Evolutionary conservation across 495 filamentous ascomycete species (phyloP), one percentile per base, ranked within the genome.

Genomic region (Physcia stellaris): DNA sequence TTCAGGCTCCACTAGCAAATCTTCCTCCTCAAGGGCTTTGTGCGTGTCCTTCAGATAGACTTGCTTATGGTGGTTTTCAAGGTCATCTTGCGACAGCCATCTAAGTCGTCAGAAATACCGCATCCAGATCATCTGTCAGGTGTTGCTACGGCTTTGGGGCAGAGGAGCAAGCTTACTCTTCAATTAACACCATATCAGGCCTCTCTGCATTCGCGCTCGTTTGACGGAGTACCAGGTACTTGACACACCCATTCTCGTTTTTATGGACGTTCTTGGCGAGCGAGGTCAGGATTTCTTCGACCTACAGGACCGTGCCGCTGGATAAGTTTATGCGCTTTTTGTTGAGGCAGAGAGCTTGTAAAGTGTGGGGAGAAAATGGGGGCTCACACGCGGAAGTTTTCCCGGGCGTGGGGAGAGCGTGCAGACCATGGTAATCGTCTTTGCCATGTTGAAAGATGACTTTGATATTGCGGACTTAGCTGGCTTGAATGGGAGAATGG

Each of bases 381-480:
- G 6, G 32, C 32, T 2, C 19, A 35, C 32, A 18, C 32, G 32
- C 32, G 13, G n/a, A 18, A 35, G n/a, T 19, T 35, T 35, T 18
- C 32, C 32, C 2, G 32, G n/a, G 17, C 32, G 32, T 12, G 32
- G 32, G n/a, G 32, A 35, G 17, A 35, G 32, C n/a, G 17, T 35
- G 32, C 32, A 35, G 32, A 35, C 32, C 32, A 35, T 35, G 17
- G 12, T 35, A 18, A 35, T 19, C 2, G 32, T 35, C 12, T n/a
- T 2, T 4, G 32, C 13, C 32, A 35, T 35, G n/a, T 35, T 19
- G n/a, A 3, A 12, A 11, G n/a, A 13, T n/a, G 32, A 35, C 3
- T 35, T 2, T 27, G n/a, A n/a, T n/a, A n/a, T n/a, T n/a, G n/a
- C n/a, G n/a, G n/a, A n/a, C n/a, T n/a, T n/a, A n/a, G n/a, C n/a